Base-by-base conservation (phyloP, 164 flowering plant genomes). In the Litsea cubeba region DNA sequence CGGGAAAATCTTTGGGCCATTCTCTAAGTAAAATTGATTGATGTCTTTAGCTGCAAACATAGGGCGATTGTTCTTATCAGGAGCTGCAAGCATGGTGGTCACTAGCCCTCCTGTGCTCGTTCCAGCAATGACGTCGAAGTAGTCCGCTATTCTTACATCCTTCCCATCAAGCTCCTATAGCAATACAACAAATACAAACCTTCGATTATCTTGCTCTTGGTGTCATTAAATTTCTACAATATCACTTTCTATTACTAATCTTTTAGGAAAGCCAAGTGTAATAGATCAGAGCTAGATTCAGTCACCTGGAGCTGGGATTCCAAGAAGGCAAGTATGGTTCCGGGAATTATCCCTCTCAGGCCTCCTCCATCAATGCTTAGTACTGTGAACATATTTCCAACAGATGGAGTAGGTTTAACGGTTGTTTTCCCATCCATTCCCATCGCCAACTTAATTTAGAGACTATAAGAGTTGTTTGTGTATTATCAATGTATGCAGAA, bases 21-120 rank as follows among this genome's bases (percentile, higher is more conserved):
- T 63, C 62, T 79, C 66, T 0, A 83, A 66, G 24, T 83, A 83
- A 71, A 85, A 83, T 24, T 69, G 65, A 2, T 57, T 67, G 60
- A 85, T 80, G 30, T 83, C 86, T 69, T 80, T 83, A 14, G 88
- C 88, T 22, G 86, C 79, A 68, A 65, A 85, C 12, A 85, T 74
- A 0, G 88, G 88, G 26, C 85, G 83, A 12, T 82, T 76, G 22
- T 82, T 58, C 10, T 76, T 66, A 65, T 81, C 72, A 1, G 88
- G 86, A 49, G 82, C 81, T 1, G 85, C 65, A 46, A 83, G 64
- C 86, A 85, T 85, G 22, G 77, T 60, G 6, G 81, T 81, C 50
- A 79, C 74, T 5, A 81, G 67, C 26, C 77, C 81, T 5, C 83
- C 79, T 5, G 81, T 78, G 74, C 83, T 78, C 12, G 83, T 81